Conservation (phyloP, 495 filamentous ascomycete species). For the Penicillium waksmanii region DNA sequence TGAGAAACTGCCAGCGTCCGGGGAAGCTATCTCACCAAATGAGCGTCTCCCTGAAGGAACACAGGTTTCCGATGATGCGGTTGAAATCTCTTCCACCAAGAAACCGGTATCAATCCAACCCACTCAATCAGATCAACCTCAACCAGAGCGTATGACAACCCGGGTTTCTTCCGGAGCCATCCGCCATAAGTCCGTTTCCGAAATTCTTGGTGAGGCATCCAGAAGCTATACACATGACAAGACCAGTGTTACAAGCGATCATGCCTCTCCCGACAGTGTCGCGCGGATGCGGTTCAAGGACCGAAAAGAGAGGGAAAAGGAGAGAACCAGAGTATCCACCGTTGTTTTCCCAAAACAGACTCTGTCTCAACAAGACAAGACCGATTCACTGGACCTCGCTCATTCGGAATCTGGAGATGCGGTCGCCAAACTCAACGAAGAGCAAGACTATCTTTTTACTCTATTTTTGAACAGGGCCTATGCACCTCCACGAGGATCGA, state of each 20-base stretch:
- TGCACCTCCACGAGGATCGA: constrained; percentile 58
- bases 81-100: constrained; percentile 15
- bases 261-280: constrained; percentile 47
- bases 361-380: constrained; percentile 42
- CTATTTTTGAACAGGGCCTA: constrained; percentile 74
- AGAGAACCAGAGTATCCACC: constrained; percentile 69
- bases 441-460: constrained; percentile 79
- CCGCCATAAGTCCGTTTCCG: constrained; percentile 72
- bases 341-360: constrained; percentile 77
- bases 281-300: constrained; percentile 57
- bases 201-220: constrained; percentile 68
- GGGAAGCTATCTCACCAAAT: constrained; percentile 23
- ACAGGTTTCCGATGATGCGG: constrained; percentile 16
- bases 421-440: constrained; percentile 52
- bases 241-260: constrained; percentile 31
- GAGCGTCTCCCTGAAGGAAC: constrained; percentile 15
- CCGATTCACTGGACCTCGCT: constrained; percentile 39
- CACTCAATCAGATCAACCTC: constrained; percentile 31
- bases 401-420: constrained; percentile 51
- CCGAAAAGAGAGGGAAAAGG: constrained; percentile 61
- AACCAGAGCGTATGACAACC: constrained; percentile 63
- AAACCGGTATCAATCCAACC: constrained; percentile 24
- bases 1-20: not conserved
- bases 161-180: constrained; percentile 68
- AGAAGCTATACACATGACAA: constrained; percentile 44